Percentiles rank a stretch among this genome's conserved stretches.
Conservation (phyloP, 2,329 filamentous ascomycete genomes). For the Coniochaeta prunicola region DNA sequence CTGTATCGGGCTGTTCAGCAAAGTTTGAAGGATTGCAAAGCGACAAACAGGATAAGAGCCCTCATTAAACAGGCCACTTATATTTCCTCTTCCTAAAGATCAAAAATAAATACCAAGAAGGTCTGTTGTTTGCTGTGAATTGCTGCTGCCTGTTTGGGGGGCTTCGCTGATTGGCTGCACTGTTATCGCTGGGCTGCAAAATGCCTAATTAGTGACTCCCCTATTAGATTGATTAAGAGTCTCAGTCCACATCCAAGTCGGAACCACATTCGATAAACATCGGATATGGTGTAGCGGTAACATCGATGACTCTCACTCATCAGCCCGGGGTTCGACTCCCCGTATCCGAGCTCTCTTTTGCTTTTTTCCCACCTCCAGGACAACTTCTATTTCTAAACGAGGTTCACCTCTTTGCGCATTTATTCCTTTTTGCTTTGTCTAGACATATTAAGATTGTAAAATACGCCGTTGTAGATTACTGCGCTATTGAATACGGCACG, state of each 20-base stretch:
- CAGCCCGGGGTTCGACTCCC: constrained; percentile 1
- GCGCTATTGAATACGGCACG: background rate
- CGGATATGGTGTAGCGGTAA: constrained; percentile 1
- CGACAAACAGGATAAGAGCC: background rate
- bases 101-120: background rate
- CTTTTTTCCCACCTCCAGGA: background rate
- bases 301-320: constrained; percentile 1
- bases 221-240: background rate
- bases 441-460: background rate
- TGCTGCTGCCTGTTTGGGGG: background rate
- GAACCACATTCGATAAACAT: constrained; percentile 1
- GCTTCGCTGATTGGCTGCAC: background rate
- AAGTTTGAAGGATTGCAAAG: background rate
- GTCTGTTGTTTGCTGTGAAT: background rate
- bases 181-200: too few relatives aligned
- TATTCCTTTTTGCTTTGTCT: background rate
- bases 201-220: too few relatives aligned
- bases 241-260: background rate
- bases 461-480: background rate
- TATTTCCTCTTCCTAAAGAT: background rate
- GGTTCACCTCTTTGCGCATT: too few relatives aligned
- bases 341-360: constrained; percentile 1
- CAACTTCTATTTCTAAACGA: too few relatives aligned
- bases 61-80: background rate
- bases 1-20: background rate